Conservation (phyloP, 345 rosid genomes). For the Brassica juncea region DNA sequence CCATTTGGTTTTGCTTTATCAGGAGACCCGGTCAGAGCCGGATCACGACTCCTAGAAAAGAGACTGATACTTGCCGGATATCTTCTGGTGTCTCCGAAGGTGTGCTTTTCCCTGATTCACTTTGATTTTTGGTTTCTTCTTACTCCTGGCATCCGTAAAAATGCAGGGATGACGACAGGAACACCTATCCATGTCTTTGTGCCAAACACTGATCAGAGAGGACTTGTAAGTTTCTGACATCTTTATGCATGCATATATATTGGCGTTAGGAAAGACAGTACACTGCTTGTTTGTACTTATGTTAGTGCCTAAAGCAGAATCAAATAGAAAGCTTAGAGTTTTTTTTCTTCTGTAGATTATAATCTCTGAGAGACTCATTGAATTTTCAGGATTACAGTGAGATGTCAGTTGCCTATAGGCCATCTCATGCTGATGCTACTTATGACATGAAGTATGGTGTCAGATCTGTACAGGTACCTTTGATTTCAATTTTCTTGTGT, state of each 20-base stretch:
- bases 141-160: neutral
- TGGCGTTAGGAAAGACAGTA: neutral
- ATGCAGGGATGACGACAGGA: constrained; percentile 89
- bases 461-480: constrained; percentile 81
- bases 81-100: constrained; percentile 89
- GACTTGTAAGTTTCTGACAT: constrained; percentile 62
- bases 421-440: constrained; percentile 99
- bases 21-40: constrained; percentile 99
- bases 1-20: constrained; percentile 11
- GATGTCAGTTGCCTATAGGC: constrained; percentile 95
- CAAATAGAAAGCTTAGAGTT: no score
- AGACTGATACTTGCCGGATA: constrained; percentile 90
- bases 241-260: neutral
- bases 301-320: neutral
- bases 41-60: constrained; percentile 98
- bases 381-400: constrained; percentile 85
- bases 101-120: constrained; percentile 12
- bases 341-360: neutral
- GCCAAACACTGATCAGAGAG: constrained; percentile 98
- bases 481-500: neutral
- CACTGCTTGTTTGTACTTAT: no score
- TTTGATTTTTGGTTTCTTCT: neutral
- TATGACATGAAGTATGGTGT: constrained; percentile 99
- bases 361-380: neutral
- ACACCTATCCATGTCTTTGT: constrained; percentile 89